Base-by-base conservation (phyloP, 352 stramenopile species). In the Globisporangium cylindrosporum region DNA sequence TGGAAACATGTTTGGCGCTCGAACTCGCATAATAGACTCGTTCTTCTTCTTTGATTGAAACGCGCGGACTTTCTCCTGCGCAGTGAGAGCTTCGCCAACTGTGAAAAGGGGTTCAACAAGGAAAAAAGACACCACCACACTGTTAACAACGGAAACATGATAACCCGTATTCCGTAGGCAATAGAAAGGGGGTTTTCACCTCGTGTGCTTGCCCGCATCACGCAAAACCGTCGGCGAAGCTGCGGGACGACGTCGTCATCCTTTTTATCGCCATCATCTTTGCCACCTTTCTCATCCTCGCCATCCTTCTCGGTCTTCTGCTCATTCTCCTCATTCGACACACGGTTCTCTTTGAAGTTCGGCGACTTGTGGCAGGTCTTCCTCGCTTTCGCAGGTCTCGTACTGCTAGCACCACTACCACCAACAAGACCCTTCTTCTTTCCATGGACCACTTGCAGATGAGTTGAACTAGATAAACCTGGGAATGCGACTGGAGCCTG, bases 191-290 rank as follows among this genome's bases (percentile, higher is more conserved):
- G 20, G 12, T 29, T 22, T 59, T 66, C 60, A 81, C 75, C 77
- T 72, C 71, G 62, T 59, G 73, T 64, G 22, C 62, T 69, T 32
- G 69, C 69, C 56, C 75, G 71, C 73, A 85, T 81, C 61, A 76
- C 60, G 59, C 73, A 77, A 51, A 72, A 75, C 8, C 49, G 75
- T 24, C 71, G 71, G 27, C 55, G 64, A 24, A 55, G 24, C 36
- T 64, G 60, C 22, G 66, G 66, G 2, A 68, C 22, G 3, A 49
- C 51, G 2, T 59, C 54, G 0, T 66, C 49, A 1, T 68, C 69
- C 22, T 72, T 49, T 3, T 32, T 7, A 7, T 46, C 24, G 22
- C 41, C 66, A 4, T 48, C 59, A 15, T 58, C 53, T 15, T 25
- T 24, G 36, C 3, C 10, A 15, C 34, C 34, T 14, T 43, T 43